Evolutionary conservation across 768 basidiomycete genomes (phyloP), one percentile per base, ranked within the genome.

Genomic region (Serendipita indica): DNA sequence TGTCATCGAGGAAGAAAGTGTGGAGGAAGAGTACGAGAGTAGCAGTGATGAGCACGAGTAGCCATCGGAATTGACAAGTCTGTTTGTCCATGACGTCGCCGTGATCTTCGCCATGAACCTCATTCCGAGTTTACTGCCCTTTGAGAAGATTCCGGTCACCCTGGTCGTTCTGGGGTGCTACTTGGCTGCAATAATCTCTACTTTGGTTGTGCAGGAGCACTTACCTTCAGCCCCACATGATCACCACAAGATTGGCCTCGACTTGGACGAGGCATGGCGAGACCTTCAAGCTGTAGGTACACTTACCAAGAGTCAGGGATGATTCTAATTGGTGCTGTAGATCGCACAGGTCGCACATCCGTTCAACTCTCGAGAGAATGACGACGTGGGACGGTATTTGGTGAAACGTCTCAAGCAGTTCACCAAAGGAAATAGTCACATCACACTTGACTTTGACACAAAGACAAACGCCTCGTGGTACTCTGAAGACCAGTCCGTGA

Each of bases 311-410:
- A 25, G 41, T 20, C 20, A 39, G 49, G 34, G 57, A 25, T 35
- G 49, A n/a, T n/a, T n/a, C 20, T 43, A 28, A 14, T 39, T 20
- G 13, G n/a, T 14, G n/a, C 22, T 3, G 13, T 61, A 78, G 82
- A 81, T 90, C 60, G 76, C 88, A 3, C 71, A 75, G 5, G 75
- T 75, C 28, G 88, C 88, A 0, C 88, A 86, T 67, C 81, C 88
- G 0, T 87, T 81, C 70, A 81, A 84, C 64, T 86, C 86, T 1
- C 86, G 82, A 69, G 77, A 80, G n/a, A 91, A 90, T 65, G 83
- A 86, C 63, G 64, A 73, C 25, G 82, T 88, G 27, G 80, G 78
- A 54, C 66, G 68, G 0, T 82, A 81, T 66, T 69, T 91, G 33
- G 70, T 85, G 27, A 66, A 72, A 2, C 78, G 83, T 2, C 65